Percentiles rank a stretch among this genome's conserved stretches.
Evolutionary conservation across 2,329 filamentous ascomycete species (phyloP).

Genomic region (Bipolaris sorokiniana): DNA sequence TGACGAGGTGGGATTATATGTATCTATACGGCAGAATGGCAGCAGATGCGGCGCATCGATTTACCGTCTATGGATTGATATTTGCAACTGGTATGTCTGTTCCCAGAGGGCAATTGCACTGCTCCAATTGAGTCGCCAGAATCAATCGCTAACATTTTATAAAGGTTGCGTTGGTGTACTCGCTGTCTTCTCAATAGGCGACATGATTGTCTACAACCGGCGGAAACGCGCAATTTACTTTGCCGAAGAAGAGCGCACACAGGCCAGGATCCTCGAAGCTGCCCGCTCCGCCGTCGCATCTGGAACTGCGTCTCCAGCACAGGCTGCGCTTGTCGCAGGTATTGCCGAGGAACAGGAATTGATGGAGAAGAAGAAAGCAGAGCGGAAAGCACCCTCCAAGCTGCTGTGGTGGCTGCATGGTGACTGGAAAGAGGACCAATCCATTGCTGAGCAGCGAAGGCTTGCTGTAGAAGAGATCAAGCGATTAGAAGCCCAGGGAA

Average conservation of each 20-base stretch:
- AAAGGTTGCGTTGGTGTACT: constrained; percentile 65
- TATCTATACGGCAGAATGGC: constrained; percentile 46
- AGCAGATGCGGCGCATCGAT: constrained; percentile 67
- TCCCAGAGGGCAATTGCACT: constrained; percentile 14
- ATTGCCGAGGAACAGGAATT: constrained; percentile 69
- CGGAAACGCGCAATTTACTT: constrained; percentile 68
- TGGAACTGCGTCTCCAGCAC: constrained; percentile 57
- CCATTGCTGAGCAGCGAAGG: constrained; percentile 42
- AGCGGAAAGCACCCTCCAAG: constrained; percentile 38
- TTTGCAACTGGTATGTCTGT: constrained; percentile 62
- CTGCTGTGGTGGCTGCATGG: constrained; percentile 47
- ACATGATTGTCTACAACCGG: constrained; percentile 72
- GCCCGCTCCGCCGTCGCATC: constrained; percentile 52
- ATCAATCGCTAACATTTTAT: constrained; percentile 14
- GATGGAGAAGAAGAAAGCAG: constrained; percentile 43
- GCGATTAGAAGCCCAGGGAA: constrained; percentile 33
- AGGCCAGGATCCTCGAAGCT: constrained; percentile 50
- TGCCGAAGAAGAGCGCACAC: constrained; percentile 57
- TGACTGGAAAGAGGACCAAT: constrained; percentile 48
- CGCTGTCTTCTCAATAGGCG: constrained; percentile 68
- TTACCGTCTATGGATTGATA: constrained; percentile 65
- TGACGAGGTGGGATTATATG: constrained; percentile 59
- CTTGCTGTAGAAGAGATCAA: constrained; percentile 41
- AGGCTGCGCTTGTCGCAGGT: constrained; percentile 58
- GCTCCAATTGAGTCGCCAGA: background rate